Evolutionary conservation across 2,329 filamentous ascomycete genomes (phyloP), one percentile per base, ranked within the genome.

Genomic region (Fusarium keratoplasticum): DNA sequence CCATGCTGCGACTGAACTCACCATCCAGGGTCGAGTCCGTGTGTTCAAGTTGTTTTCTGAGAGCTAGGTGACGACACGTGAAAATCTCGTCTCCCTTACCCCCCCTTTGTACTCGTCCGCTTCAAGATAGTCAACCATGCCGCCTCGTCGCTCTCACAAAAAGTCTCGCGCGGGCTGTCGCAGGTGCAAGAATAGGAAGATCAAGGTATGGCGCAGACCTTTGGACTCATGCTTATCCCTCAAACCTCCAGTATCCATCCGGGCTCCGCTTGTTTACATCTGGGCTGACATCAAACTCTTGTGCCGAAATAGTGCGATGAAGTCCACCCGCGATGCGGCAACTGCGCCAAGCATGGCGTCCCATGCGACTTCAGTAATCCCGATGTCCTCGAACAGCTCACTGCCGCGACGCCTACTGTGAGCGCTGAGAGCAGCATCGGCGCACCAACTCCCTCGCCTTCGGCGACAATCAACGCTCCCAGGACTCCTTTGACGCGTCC

Each of bases 101-200:
- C 57, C 50, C 50, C 44, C 35, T 27, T 60, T 38, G 62, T 40
- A 58, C 52, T 27, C 42, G 33, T 54, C 54, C 35, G 50, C 42
- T 36, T 71, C 42, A 20, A 57, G 36, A 52, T 52, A 29, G 5
- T 31, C 44, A 61, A 81, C 71, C 55, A 92, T 92, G 90, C 89
- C 91, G 70, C 90, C 91, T 33, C 85, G 91, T 78, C 86, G 90
- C 80, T 91, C 91, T 47, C 91, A 93, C 82, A 93, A 92, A 80
- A 93, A 93, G 84, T 92, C 90, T 66, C 87, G 91, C 74, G 88
- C 90, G 61, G 91, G 91, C 54, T 93, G 91, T 77, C 86, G 87
- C 71, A 85, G 89, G 67, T 93, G 91, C 82, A 93, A 93, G 83
- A 85, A 86, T 64, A 86, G 91, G 70, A 93, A 93, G 82, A 92